These are phyloP conservation scores for Scutellaria baicalensis DNA, from an alignment of 257 asterid genomes.

Conservation along the genomic window DNA sequence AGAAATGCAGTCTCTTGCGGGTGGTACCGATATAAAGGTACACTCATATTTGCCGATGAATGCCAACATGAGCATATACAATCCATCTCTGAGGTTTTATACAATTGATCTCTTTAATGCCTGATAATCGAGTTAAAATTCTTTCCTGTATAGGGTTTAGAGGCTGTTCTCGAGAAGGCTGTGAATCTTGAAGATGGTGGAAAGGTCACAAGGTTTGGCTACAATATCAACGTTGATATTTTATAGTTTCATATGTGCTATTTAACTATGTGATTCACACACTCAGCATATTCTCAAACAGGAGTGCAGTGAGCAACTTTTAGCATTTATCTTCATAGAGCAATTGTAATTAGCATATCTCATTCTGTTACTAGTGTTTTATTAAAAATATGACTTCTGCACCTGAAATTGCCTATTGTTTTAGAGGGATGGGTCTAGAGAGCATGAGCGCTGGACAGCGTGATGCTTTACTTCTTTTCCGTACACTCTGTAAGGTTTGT, in stretches of 20 bases:
- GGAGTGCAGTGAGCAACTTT: conserved; percentile 13
- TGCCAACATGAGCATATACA: conserved; percentile 2
- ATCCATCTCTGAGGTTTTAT: conserved; percentile 5
- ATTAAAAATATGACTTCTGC: conserved; percentile 12
- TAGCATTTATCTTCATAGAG: conserved; percentile 1
- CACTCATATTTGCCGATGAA: not conserved
- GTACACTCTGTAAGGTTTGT: conserved; percentile 98
- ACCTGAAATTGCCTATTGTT: conserved; percentile 20
- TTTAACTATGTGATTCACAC: not conserved
- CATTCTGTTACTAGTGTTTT: conserved; percentile 6
- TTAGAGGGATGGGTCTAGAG: conserved; percentile 70
- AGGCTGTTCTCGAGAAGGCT: conserved; percentile 98
- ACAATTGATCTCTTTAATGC: conserved; percentile 6
- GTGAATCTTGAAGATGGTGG: conserved; percentile 92
- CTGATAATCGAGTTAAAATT: conserved; percentile 7
- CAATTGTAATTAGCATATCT: not conserved
- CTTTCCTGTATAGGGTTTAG: conserved; percentile 63
- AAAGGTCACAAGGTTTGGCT: conserved; percentile 65
- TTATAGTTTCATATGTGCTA: conserved; percentile 11
- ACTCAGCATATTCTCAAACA: not conserved
- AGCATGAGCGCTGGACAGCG: conserved; percentile 73
- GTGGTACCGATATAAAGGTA: conserved; percentile 94
- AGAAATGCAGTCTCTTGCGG: conserved; percentile 79
- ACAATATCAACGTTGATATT: conserved; percentile 13
- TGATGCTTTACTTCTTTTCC: conserved; percentile 92